Evolutionary conservation across 768 basidiomycete species (phyloP), one percentile per base, ranked within the genome.

Genomic region (Piloderma croceum): DNA sequence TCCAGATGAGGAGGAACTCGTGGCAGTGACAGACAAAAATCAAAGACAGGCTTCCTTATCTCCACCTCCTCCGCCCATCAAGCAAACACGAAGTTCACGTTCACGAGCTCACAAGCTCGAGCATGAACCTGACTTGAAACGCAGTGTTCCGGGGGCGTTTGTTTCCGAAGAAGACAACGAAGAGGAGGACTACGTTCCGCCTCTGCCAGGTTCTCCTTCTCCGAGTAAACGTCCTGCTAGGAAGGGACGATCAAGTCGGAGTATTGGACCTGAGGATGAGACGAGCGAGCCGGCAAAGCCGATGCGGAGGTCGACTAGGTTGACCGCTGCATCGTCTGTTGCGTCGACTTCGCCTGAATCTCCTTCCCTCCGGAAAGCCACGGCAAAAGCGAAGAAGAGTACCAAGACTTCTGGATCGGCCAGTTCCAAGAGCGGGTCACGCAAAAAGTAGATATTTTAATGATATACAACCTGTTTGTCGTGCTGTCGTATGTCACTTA

Each of bases 1-100:
- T 6, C 54, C 54, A 2, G 68, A 69, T 2, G 70, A 70, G 7
- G 72, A 71, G 17, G 57, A 42, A 11, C 57, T 67, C 3, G 60
- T 51, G 10, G 51, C 52, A 25, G 35, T 23, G 3, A 34, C 41
- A 25, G 52, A 53, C 17, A 45, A 39, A 24, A 46, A 51, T 43
- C 18, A 19, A 31, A 21, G 13, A 19, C 23, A n/a, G 54, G 48
- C 31, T 58, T 54, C 42, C 46, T n/a, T n/a, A n/a, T 59, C 18
- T 56, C 59, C 0, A 9, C 27, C 27, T 29, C 27, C 27, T 9
- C 27, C 27, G 15, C 27, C 27, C 27, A 9, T 15, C 10, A 29
- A 29, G 15, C 9, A 9, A 64, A 63, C n/a, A 34, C n/a, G n/a
- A n/a, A n/a, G n/a, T n/a, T n/a, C n/a, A n/a, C 52, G 20, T 44